Evolutionary conservation across 768 basidiomycete genomes (phyloP), one percentile per base, ranked within the genome.

Genomic region (Symmetrospora coprosmae): DNA sequence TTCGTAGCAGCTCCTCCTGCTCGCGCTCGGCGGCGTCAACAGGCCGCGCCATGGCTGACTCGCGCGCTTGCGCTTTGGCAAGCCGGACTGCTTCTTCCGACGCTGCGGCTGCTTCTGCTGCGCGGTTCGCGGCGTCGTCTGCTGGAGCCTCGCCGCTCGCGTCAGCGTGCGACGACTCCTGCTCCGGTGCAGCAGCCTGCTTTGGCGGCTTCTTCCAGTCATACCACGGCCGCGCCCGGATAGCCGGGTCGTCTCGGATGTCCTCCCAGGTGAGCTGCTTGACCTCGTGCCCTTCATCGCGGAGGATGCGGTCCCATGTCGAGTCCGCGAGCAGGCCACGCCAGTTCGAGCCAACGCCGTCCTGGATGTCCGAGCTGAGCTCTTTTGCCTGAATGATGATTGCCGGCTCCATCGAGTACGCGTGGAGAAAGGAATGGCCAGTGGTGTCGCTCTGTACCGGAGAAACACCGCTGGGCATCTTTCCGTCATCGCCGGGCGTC

Each of bases 361-460:
- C 30, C 40, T 66, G 66, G 16, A 70, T 65, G 33, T 68, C 67
- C 16, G 62, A 64, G 35, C 67, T 60, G 14, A 65, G 63, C 48
- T 68, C 67, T 40, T 70, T 70, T 13, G 67, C 45, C 50, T 70
- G 69, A 31, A 70, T 68, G 45, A 70, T 64, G n/a, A 70, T 40
- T 2, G 69, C 62, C n/a, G 69, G 69, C 43, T 70, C 66, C 60
- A 70, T 47, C 5, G 62, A 64, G 61, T 65, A 70, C 23, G 68
- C 64, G 7, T 47, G 45, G 25, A 70, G 45, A 21, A 56, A 45
- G n/a, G n/a, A n/a, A n/a, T n/a, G n/a, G n/a, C n/a, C n/a, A n/a
- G n/a, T n/a, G n/a, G n/a, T n/a, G n/a, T n/a, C n/a, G n/a, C n/a
- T n/a, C n/a, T n/a, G n/a, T n/a, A n/a, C n/a, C n/a, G n/a, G n/a